Base-by-base conservation (phyloP, 352 stramenopile species). In the Phytophthora ohioensis region DNA sequence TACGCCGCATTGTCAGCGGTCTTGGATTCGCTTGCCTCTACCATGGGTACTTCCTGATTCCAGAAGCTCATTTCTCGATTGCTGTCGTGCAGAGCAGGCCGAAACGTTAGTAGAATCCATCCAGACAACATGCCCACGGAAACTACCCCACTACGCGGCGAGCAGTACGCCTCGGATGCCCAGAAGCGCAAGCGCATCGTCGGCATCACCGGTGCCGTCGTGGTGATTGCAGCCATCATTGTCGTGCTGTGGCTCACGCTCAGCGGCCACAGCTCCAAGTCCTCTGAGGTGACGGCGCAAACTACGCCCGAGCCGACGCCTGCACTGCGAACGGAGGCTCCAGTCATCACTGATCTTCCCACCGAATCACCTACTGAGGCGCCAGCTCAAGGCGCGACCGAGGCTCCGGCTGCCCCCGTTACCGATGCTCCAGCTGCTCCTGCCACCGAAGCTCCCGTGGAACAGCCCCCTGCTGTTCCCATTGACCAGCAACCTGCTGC, bases 161-260 rank as follows among this genome's bases (percentile, higher is more conserved):
- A 61, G 58, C 67, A 73, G 12, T 78, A 70, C 48, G 52, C 59
- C 31, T 73, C 67, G 12, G 72, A 80, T 35, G 64, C 67, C n/a
- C 64, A 69, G 52, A 76, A 76, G 59, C 72, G 68, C 55, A 80
- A 80, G 12, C 67, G 68, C 43, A 80, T 80, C 49, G 51, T 80
- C 21, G 59, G 62, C 43, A 71, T 76, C 51, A 80, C 72, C 7
- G 72, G 72, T 17, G 59, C 43, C 41, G 72, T 80, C 47, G 72
- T 76, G 31, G 68, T 80, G 21, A 12, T 80, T 3, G 58, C 55
- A 4, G 63, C 72, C 34, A 56, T 80, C 59, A n/a, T 74, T 32
- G 43, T 80, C 45, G 55, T 80, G 48, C 59, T 80, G 39, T 76
- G 72, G 68, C 68, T 80, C 43, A 67, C 72, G 8, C 68, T 80